A percentile compares a stretch with the other conserved stretches of the same genome.
Conservation (phyloP, 306 rosid species). For the Prunus mongolica region DNA sequence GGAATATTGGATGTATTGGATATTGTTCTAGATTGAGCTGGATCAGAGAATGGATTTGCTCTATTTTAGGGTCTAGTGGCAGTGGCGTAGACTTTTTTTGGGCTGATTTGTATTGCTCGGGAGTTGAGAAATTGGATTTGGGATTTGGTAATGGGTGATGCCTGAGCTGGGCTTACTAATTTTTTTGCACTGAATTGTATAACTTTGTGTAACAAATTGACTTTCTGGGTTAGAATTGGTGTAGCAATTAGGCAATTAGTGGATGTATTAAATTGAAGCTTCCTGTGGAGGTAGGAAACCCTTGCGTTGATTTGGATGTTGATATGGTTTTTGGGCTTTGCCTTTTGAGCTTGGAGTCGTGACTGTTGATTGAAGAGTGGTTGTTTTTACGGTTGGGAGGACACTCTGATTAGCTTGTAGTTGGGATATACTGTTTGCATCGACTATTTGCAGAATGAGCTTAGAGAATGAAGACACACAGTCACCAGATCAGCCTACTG, state of each 20-base stretch:
- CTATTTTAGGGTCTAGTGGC: slow-evolving; percentile 21
- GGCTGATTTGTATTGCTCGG: slow-evolving; percentile 12
- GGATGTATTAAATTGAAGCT: neutral
- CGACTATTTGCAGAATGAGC: slow-evolving; percentile 59
- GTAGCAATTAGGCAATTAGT: slow-evolving; percentile 17
- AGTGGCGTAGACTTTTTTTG: slow-evolving; percentile 10
- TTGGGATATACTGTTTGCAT: slow-evolving; percentile 20
- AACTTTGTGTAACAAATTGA: neutral
- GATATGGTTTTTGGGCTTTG: slow-evolving; percentile 9
- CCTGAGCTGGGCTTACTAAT: slow-evolving; percentile 19
- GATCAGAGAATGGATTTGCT: slow-evolving; percentile 44
- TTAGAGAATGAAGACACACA: slow-evolving; percentile 46
- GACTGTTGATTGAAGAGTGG: slow-evolving; percentile 22
- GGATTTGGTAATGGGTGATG: slow-evolving; percentile 17
- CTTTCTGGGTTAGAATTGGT: slow-evolving; percentile 23
- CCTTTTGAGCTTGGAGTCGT: slow-evolving; percentile 15
- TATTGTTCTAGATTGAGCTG: slow-evolving; percentile 43
- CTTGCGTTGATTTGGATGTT: slow-evolving; percentile 5
- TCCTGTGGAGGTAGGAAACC: neutral
- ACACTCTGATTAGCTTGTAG: slow-evolving; percentile 21
- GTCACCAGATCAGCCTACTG: slow-evolving; percentile 36
- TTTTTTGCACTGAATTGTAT: slow-evolving; percentile 17
- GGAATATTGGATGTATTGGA: slow-evolving; percentile 19
- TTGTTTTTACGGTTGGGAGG: slow-evolving; percentile 24
- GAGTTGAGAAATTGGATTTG: slow-evolving; percentile 24